These are phyloP conservation scores for Wickerhamiella qilinensis DNA, from an alignment of 805 yeast genomes.

Conservation along the genomic window DNA sequence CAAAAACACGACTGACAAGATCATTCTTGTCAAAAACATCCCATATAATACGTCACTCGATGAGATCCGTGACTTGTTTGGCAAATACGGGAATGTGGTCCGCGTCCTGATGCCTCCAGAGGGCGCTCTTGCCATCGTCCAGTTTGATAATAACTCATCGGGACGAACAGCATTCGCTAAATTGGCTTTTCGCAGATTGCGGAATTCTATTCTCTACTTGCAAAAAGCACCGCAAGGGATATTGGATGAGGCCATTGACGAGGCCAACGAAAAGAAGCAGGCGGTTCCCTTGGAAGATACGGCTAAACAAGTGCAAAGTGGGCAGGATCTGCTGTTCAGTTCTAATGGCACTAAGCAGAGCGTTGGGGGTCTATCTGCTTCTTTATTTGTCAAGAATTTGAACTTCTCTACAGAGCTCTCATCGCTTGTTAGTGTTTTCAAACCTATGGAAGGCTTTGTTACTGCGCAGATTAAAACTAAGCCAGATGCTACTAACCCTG, in stretches of 20 bases:
- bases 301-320: constrained; percentile 13
- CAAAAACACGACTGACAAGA: constrained; percentile 60
- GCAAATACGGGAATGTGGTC: constrained; percentile 62
- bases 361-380: constrained; percentile 41
- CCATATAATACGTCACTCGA: constrained; percentile 72
- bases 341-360: constrained; percentile 16
- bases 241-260: constrained; percentile 30
- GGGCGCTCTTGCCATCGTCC: constrained; percentile 89
- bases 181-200: constrained; percentile 73
- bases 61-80: constrained; percentile 69
- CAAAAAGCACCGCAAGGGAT: constrained; percentile 88
- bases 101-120: constrained; percentile 88
- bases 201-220: constrained; percentile 70
- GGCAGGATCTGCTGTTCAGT: constrained; percentile 8
- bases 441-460: constrained; percentile 60
- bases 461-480: constrained; percentile 73
- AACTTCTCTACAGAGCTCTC: constrained; percentile 61
- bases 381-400: constrained; percentile 82
- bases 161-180: constrained; percentile 85
- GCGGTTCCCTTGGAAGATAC: too few relatives aligned
- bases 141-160: constrained; percentile 63
- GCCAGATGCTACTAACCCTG: constrained; percentile 64
- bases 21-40: constrained; percentile 76
- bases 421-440: constrained; percentile 45
- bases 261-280: constrained; percentile 19